Base-by-base conservation (phyloP, 1,139 yeast species). In the Yamadazyma sp. region DNA sequence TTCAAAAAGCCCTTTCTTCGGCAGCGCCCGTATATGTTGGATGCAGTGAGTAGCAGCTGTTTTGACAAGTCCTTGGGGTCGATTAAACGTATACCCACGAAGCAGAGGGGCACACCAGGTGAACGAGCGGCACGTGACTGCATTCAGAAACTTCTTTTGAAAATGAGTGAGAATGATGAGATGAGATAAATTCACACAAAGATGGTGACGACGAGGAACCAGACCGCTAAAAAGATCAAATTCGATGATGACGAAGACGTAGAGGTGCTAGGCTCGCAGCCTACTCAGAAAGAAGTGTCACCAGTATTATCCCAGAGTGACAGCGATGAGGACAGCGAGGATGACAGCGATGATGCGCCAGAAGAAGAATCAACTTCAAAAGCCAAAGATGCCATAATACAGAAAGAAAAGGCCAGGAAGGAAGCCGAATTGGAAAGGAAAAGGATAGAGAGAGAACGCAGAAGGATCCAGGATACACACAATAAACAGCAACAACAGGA, bases 401-500 rank as follows among this genome's bases (percentile, higher is more conserved):
- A 59, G 38, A 57, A 65, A 39, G 64, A 73, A 43, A 28, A 16
- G 23, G 64, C 62, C 36, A 61, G 67, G 43, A 49, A 54, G 37
- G 60, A 63, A 37, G 54, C 66, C 17, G 59, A 67, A 38, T 62
- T 61, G 37, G 59, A 63, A 47, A 56, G 59, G 42, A 65, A 65
- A 45, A 59, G 60, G 46, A 53, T 56, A 42, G 65, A 70, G 47
- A 71, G 66, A 55, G 76, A 73, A 49, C 75, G 67, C 58, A 69
- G 84, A 64, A 71, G 75, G 56, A 61, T 69, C 50, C 69, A 68
- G 47, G 73, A 78, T 50, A 60, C 64, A 43, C 64, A 62, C 37
- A 74, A 73, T 50, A 65, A 69, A 46, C 76, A 78, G 52, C 82
- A 79, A 53, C 69, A 70, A 46, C 65, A 63, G 66, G 46, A 62